Conservation (phyloP, 192 early-diverging fungal species). For the Lobosporangium transversale region DNA sequence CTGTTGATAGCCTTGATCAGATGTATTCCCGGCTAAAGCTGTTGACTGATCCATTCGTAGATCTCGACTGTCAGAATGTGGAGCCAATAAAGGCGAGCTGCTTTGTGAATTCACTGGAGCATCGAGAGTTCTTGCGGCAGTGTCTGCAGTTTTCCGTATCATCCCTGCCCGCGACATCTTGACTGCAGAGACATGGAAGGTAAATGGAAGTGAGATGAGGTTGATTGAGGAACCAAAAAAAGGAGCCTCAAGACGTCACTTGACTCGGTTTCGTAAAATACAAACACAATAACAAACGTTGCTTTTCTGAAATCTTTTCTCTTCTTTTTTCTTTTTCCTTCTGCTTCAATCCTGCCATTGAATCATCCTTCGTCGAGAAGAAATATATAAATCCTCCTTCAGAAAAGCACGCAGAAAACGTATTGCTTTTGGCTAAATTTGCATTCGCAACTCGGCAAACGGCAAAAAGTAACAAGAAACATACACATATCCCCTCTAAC, state of each 20-base stretch:
- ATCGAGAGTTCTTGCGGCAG: not conserved
- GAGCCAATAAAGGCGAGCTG: not conserved
- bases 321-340: not conserved
- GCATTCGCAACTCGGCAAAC: not conserved
- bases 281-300: not conserved
- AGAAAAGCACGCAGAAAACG: too few relatives aligned
- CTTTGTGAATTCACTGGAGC: not conserved
- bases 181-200: not conserved
- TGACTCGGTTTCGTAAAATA: too few relatives aligned
- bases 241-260: not conserved
- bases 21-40: not conserved
- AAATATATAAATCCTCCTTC: not conserved
- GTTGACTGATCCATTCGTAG: not conserved
- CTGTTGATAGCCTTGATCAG: not conserved
- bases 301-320: slow-evolving; percentile 9
- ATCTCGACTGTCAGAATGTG: not conserved
- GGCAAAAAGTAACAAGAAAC: not conserved
- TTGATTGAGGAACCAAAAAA: not conserved
- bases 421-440: not conserved
- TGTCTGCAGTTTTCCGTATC: not conserved
- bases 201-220: not conserved
- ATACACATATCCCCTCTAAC: not conserved
- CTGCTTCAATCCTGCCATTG: slow-evolving; percentile 4
- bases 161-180: not conserved
- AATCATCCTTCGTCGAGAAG: not conserved